phyloP scores from a whole-genome alignment of 23 red algal species.

The Agarophyton chilense region DNA sequence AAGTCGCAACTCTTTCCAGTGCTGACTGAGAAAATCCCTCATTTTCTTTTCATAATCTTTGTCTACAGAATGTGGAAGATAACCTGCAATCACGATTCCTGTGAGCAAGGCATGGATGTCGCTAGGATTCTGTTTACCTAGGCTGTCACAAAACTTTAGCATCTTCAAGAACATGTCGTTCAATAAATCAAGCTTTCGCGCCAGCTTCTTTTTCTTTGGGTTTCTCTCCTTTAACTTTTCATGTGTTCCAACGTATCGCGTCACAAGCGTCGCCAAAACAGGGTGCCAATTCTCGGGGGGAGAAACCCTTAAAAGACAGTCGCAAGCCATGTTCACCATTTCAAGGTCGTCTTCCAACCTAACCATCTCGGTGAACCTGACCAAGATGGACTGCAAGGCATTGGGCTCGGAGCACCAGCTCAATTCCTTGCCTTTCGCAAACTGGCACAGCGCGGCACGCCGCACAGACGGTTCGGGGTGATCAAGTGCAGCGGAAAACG shows the following conservation, averaged over 20 bases:
- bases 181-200: background rate
- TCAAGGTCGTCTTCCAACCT: slow-evolving; percentile 1
- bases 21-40: background rate
- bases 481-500: background rate
- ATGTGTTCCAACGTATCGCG: background rate
- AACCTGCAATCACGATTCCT: background rate
- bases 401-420: background rate
- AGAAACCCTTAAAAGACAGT: background rate
- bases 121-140: background rate
- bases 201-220: background rate
- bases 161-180: background rate
- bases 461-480: slow-evolving; percentile 24
- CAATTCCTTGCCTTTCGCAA: background rate
- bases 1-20: background rate
- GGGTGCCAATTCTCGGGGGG: background rate
- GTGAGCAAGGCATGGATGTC: background rate
- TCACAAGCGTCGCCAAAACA: background rate
- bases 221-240: background rate
- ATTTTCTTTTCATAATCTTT: background rate
- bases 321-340: background rate
- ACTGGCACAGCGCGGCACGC: background rate
- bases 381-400: background rate
- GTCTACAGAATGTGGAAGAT: background rate
- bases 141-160: background rate
- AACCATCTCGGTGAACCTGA: background rate